Percentiles rank a stretch among this genome's conserved stretches.
These are phyloP conservation scores for Fusarium scirpi DNA, from an alignment of 2,329 filamentous ascomycete genomes.

Conservation along the genomic window DNA sequence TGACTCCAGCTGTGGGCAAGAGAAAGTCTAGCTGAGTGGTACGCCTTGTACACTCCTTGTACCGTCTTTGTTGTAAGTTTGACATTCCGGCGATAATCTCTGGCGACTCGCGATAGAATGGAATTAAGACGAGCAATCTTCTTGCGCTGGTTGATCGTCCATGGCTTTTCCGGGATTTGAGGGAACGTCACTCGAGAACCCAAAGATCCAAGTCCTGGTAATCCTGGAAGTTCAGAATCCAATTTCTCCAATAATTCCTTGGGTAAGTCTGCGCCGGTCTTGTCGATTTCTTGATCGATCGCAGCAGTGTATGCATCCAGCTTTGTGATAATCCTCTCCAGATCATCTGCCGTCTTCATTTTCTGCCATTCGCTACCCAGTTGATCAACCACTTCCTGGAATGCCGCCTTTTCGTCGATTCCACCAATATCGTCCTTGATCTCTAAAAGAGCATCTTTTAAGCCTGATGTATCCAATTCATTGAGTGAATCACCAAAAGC, in stretches of 20 bases:
- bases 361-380: conserved; percentile 50
- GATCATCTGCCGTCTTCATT: conserved; percentile 50
- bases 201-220: conserved; percentile 44
- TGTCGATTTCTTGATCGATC: conserved; percentile 53
- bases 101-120: conserved; percentile 46
- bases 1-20: conserved; percentile 62
- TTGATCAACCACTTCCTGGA: conserved; percentile 52
- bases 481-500: conserved; percentile 57
- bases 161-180: conserved; percentile 54
- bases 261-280: conserved; percentile 49
- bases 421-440: conserved; percentile 55
- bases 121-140: conserved; percentile 55
- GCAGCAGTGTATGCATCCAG: conserved; percentile 53
- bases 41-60: conserved; percentile 61
- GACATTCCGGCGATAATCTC: conserved; percentile 46
- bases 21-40: conserved; percentile 59
- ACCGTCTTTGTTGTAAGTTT: conserved; percentile 53
- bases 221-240: conserved; percentile 46
- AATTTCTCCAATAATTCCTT: conserved; percentile 51
- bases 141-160: conserved; percentile 54
- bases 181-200: conserved; percentile 46
- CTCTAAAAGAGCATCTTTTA: conserved; percentile 53
- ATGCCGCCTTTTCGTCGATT: conserved; percentile 51
- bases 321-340: conserved; percentile 52
- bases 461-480: conserved; percentile 51